A percentile compares a stretch with the other conserved stretches of the same genome.
phyloP scores from a whole-genome alignment of 352 stramenopile species.

The Globisporangium nunn region DNA sequence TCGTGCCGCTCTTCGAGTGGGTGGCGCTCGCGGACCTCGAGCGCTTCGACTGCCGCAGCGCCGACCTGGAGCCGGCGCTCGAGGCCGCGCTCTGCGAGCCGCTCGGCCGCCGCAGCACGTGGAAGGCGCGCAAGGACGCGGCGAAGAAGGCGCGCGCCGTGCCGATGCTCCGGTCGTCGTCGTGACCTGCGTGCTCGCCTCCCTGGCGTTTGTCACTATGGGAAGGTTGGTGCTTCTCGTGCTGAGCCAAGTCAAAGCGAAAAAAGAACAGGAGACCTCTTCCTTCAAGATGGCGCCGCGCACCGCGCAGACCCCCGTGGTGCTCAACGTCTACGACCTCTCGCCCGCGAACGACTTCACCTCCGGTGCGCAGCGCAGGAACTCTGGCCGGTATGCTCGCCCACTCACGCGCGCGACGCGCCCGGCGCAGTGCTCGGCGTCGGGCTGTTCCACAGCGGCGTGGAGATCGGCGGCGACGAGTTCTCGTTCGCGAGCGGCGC shows the following conservation, averaged over 20 bases:
- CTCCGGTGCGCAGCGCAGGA: slow-evolving; percentile 21
- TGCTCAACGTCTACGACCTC: slow-evolving; percentile 92
- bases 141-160: slow-evolving; percentile 35
- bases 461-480: slow-evolving; percentile 89
- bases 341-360: slow-evolving; percentile 88
- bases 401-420: not conserved
- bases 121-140: slow-evolving; percentile 63
- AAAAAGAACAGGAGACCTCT: not conserved
- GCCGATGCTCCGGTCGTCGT: not conserved
- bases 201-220: not conserved
- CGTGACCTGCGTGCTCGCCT: no score
- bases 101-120: slow-evolving; percentile 36
- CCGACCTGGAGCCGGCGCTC: slow-evolving; percentile 57
- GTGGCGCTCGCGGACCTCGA: slow-evolving; percentile 60
- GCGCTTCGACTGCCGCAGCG: slow-evolving; percentile 53
- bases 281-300: slow-evolving; percentile 30
- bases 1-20: slow-evolving; percentile 82
- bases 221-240: slow-evolving; percentile 7
- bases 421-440: slow-evolving; percentile 53
- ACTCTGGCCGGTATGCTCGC: not conserved
- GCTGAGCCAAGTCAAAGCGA: slow-evolving; percentile 16
- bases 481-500: slow-evolving; percentile 90
- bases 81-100: slow-evolving; percentile 18
- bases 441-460: slow-evolving; percentile 88
- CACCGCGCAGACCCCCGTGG: slow-evolving; percentile 53